Percentiles rank a stretch among this genome's conserved stretches.
Conservation (phyloP, 2,329 filamentous ascomycete genomes). For the Nothomitra cinnamomea region DNA sequence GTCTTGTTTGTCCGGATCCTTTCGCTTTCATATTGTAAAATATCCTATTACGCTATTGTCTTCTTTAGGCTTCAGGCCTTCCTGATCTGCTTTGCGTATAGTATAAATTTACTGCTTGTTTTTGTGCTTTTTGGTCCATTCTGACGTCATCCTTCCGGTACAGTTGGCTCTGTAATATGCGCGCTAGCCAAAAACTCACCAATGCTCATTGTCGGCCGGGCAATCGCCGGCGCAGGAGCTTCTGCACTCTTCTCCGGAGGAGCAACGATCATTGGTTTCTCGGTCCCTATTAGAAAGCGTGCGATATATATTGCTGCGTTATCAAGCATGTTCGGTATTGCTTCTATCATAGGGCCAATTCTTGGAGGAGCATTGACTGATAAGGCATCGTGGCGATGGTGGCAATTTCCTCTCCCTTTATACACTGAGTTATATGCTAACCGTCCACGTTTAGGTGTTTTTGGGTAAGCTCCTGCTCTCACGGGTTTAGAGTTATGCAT, state of each 20-base stretch:
- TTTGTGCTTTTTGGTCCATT: no score
- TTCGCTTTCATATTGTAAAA: no score
- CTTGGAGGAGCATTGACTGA: conserved; percentile 26
- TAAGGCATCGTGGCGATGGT: conserved; percentile 21
- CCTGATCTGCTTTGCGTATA: not conserved
- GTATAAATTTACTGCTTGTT: not conserved
- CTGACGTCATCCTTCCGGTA: not conserved
- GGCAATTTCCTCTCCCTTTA: not conserved
- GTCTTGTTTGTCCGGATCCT: no score
- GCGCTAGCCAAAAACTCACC: conserved; percentile 28
- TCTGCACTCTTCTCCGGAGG: conserved; percentile 35
- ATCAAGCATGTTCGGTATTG: conserved; percentile 21
- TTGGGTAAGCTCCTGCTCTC: conserved; percentile 11
- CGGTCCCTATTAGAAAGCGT: conserved; percentile 25
- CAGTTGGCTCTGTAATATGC: conserved; percentile 34
- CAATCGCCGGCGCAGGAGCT: conserved; percentile 35
- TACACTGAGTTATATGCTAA: not conserved
- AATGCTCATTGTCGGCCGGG: conserved; percentile 38
- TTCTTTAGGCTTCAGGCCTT: not conserved
- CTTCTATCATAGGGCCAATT: conserved; percentile 24
- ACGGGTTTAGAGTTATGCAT: not conserved
- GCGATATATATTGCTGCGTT: conserved; percentile 24
- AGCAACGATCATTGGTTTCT: conserved; percentile 25
- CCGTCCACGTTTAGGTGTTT: not conserved
- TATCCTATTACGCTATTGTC: no score